Evolutionary conservation across 2,329 filamentous ascomycete species (phyloP).

Genomic region (Aaosphaeria arxii): DNA sequence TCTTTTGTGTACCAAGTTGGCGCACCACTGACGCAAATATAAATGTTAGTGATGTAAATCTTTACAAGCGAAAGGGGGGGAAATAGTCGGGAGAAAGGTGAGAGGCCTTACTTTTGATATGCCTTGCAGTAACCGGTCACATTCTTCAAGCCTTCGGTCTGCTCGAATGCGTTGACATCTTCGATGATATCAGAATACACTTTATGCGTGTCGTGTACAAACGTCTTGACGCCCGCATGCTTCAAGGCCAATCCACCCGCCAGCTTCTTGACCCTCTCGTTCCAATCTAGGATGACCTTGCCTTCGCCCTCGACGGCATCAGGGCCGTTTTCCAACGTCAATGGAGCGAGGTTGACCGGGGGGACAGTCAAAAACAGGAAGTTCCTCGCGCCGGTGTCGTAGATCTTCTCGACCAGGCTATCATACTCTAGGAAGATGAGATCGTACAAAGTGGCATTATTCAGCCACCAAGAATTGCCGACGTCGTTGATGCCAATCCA

Average conservation of each 20-base stretch:
- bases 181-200: slow-evolving; percentile 55
- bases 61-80: background rate
- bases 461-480: slow-evolving; percentile 46
- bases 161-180: slow-evolving; percentile 47
- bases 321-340: slow-evolving; percentile 42
- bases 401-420: slow-evolving; percentile 39
- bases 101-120: slow-evolving; percentile 48
- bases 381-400: slow-evolving; percentile 46
- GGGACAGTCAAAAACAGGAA: slow-evolving; percentile 49
- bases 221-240: slow-evolving; percentile 45
- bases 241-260: slow-evolving; percentile 38
- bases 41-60: slow-evolving; percentile 2
- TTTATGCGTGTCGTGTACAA: slow-evolving; percentile 52
- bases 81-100: background rate
- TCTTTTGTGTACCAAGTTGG: slow-evolving; percentile 37
- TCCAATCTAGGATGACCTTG: slow-evolving; percentile 52
- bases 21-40: slow-evolving; percentile 28
- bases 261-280: slow-evolving; percentile 44
- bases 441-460: slow-evolving; percentile 33
- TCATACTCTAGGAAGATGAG: slow-evolving; percentile 38
- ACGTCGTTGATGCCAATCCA: slow-evolving; percentile 59
- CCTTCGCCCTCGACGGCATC: slow-evolving; percentile 31
- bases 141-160: slow-evolving; percentile 55
- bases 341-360: slow-evolving; percentile 52
- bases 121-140: slow-evolving; percentile 53